Percentiles rank a stretch among this genome's conserved stretches.
Evolutionary conservation across 2,329 filamentous ascomycete genomes (phyloP).

Genomic region (Aureobasidium sp.): DNA sequence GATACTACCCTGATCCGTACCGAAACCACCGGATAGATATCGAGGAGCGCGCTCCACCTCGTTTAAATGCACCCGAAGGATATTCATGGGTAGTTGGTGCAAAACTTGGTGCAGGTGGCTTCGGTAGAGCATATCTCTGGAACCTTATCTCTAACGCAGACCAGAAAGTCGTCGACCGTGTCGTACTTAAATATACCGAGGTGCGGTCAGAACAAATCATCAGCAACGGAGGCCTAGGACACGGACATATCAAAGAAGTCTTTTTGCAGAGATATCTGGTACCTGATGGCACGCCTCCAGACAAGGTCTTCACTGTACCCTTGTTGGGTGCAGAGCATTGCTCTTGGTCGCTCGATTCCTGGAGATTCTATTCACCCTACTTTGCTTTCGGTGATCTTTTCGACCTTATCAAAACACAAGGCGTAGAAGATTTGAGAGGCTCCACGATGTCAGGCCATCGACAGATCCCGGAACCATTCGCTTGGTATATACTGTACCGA

Average conservation of each 20-base stretch:
- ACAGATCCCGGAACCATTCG: constrained; percentile 3
- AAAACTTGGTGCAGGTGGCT: neutral
- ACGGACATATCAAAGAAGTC: neutral
- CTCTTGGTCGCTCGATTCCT: neutral
- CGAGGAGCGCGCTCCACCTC: neutral
- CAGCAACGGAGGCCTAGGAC: neutral
- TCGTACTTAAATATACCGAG: neutral
- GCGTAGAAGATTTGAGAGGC: neutral
- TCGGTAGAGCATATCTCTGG: constrained; percentile 4
- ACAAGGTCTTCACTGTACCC: neutral
- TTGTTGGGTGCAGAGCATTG: constrained; percentile 1
- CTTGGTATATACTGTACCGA: constrained; percentile 4
- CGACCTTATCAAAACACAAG: neutral
- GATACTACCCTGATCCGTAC: neutral
- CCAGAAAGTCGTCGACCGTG: neutral
- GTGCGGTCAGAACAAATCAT: neutral
- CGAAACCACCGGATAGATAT: neutral
- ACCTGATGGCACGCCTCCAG: neutral
- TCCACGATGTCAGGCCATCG: neutral
- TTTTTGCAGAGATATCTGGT: neutral
- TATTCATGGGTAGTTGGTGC: neutral
- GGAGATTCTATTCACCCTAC: neutral
- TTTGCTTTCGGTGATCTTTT: neutral
- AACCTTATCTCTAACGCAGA: neutral
- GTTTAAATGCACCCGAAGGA: neutral